A percentile compares a stretch with the other conserved stretches of the same genome.
Conservation (phyloP, 805 yeast species). For the Ogataea ramenticola region DNA sequence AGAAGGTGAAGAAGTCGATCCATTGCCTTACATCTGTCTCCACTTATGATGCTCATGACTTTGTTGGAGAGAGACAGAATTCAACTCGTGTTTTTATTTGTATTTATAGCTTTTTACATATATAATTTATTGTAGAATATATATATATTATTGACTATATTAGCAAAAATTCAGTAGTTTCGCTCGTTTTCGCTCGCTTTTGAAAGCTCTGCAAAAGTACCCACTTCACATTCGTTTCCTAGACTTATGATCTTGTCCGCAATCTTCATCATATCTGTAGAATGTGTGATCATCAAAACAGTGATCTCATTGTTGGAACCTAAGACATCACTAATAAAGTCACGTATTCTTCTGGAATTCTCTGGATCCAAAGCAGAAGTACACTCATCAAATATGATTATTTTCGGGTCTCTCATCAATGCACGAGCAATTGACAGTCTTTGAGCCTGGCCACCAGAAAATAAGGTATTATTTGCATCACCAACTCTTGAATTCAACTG, state of each 20-base stretch:
- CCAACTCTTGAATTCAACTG: slow-evolving; percentile 58
- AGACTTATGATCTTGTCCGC: slow-evolving; percentile 46
- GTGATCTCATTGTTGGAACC: slow-evolving; percentile 24
- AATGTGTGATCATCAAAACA: slow-evolving; percentile 68
- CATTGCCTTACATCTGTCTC: slow-evolving; percentile 75
- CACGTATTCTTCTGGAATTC: slow-evolving; percentile 43
- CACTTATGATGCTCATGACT: too few species aligned
- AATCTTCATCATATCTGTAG: slow-evolving; percentile 52
- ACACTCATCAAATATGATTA: slow-evolving; percentile 80
- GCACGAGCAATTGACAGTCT: slow-evolving; percentile 82
- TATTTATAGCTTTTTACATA: not conserved
- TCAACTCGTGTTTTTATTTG: not conserved
- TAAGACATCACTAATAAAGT: slow-evolving; percentile 35
- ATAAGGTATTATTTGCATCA: slow-evolving; percentile 31
- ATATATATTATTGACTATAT: too few species aligned
- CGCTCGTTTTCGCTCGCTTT: too few species aligned
- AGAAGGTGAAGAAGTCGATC: slow-evolving; percentile 89
- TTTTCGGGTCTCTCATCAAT: slow-evolving; percentile 53
- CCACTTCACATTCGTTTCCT: slow-evolving; percentile 39
- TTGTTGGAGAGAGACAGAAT: too few species aligned
- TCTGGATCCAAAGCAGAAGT: slow-evolving; percentile 79
- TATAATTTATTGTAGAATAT: too few species aligned
- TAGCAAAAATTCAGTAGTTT: too few species aligned
- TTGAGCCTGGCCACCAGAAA: slow-evolving; percentile 92
- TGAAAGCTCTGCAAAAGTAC: slow-evolving; percentile 22